Percentiles rank a stretch among this genome's conserved stretches.
These are phyloP conservation scores for Berberis vulgaris DNA, from an alignment of 164 flowering plant species.

Conservation along the genomic window DNA sequence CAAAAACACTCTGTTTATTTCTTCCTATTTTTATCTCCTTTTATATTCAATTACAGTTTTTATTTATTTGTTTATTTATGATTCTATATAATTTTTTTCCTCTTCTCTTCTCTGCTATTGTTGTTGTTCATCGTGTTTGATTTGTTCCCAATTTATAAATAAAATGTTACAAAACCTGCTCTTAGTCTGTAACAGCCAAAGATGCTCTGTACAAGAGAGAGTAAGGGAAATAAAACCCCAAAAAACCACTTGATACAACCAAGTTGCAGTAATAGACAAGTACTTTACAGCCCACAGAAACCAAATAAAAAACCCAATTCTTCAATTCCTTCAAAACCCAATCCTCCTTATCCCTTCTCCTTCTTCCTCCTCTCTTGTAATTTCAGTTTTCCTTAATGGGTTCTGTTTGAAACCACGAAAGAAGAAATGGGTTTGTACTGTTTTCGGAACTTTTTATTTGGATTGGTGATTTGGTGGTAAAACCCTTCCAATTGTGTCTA, in stretches of 20 bases:
- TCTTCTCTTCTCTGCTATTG: too few relatives aligned
- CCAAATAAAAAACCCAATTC: not conserved
- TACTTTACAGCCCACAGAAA: constrained; percentile 40
- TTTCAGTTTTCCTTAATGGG: too few relatives aligned
- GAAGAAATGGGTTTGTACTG: not conserved
- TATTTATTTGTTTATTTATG: too few relatives aligned
- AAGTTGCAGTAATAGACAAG: constrained; percentile 53
- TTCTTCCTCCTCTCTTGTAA: not conserved
- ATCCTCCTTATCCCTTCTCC: not conserved
- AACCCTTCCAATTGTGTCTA: not conserved
- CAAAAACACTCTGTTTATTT: too few relatives aligned
- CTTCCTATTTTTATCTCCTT: too few relatives aligned
- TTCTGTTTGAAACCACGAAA: not conserved
- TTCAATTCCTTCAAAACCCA: too few relatives aligned
- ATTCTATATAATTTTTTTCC: too few relatives aligned
- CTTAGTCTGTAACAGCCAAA: constrained; percentile 16
- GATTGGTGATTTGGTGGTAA: not conserved
- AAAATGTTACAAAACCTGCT: too few relatives aligned
- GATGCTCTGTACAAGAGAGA: constrained; percentile 24
- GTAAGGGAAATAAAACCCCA: not conserved
- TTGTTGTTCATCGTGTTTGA: too few relatives aligned
- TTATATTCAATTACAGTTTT: too few relatives aligned
- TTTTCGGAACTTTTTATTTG: not conserved
- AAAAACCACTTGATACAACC: not conserved
- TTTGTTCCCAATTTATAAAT: too few relatives aligned